Percentiles rank a stretch among this genome's conserved stretches.
These are phyloP conservation scores for Amaranthus cruentus DNA, from an alignment of 148 eudicot genomes.

Conservation along the genomic window DNA sequence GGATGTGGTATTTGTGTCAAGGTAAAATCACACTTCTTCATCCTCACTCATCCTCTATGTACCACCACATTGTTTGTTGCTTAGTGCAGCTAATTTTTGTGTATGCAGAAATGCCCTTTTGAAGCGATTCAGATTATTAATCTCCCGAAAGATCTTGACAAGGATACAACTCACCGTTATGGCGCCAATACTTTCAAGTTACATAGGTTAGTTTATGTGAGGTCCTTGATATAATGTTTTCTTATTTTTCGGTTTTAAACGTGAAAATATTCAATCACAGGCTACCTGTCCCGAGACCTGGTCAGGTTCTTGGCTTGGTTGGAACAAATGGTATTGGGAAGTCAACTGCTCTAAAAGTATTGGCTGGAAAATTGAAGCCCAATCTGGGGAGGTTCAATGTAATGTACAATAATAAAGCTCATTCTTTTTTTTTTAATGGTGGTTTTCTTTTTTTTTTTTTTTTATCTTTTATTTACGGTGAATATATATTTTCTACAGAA, in stretches of 20 bases:
- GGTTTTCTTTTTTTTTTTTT: not conserved
- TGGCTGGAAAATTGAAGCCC: slow-evolving; percentile 95
- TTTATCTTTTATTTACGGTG: slow-evolving; percentile 3
- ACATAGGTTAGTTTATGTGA: slow-evolving; percentile 53
- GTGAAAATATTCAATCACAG: slow-evolving; percentile 34
- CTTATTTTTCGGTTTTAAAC: slow-evolving; percentile 11
- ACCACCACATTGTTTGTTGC: not conserved
- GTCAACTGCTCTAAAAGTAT: slow-evolving; percentile 91
- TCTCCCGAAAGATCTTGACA: slow-evolving; percentile 85
- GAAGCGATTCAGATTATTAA: slow-evolving; percentile 95
- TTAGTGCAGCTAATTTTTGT: not conserved
- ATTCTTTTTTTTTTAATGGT: not conserved
- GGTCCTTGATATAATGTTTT: not conserved
- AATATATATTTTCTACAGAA: slow-evolving; percentile 45
- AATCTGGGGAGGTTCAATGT: slow-evolving; percentile 87
- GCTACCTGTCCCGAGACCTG: slow-evolving; percentile 96
- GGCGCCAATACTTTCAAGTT: slow-evolving; percentile 90
- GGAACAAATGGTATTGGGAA: slow-evolving; percentile 99
- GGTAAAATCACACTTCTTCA: slow-evolving; percentile 28
- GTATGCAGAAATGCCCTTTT: slow-evolving; percentile 89
- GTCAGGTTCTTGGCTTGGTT: slow-evolving; percentile 98
- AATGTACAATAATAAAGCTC: slow-evolving; percentile 12
- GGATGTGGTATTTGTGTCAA: slow-evolving; percentile 98
- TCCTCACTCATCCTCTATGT: not conserved
- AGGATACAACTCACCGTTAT: slow-evolving; percentile 97